Conservation (phyloP, 352 stramenopile genomes). For the Phytophthora chlamydospora region DNA sequence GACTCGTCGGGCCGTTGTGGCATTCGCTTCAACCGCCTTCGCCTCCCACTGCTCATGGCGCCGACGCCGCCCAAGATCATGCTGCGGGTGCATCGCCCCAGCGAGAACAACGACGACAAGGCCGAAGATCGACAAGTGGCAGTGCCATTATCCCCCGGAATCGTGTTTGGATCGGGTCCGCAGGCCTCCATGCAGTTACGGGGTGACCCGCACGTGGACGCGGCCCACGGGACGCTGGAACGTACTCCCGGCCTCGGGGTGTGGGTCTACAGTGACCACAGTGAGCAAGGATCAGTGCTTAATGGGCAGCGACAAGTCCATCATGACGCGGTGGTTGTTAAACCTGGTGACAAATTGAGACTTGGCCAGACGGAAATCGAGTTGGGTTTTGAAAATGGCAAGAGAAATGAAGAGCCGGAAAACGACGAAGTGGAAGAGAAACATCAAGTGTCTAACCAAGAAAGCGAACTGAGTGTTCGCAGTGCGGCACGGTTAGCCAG, state of each 20-base stretch:
- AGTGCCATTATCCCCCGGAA: conserved; percentile 5
- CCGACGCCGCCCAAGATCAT: conserved; percentile 11
- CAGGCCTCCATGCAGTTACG: conserved; percentile 20
- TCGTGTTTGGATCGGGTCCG: conserved; percentile 21
- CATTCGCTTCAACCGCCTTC: too few relatives aligned
- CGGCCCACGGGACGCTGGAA: conserved; percentile 59
- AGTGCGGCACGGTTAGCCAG: conserved; percentile 10
- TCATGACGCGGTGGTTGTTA: conserved; percentile 56
- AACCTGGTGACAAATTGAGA: conserved; percentile 57
- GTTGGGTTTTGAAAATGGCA: conserved; percentile 34
- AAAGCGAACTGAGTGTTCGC: conserved; percentile 10
- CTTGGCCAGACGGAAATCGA: conserved; percentile 64
- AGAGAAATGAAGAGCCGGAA: conserved; percentile 12
- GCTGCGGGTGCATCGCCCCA: conserved; percentile 15
- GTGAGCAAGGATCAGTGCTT: conserved; percentile 48
- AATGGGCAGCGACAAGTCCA: conserved; percentile 52
- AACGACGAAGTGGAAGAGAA: conserved; percentile 14
- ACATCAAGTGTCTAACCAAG: conserved; percentile 16
- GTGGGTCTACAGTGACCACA: conserved; percentile 86
- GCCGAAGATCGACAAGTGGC: conserved; percentile 4
- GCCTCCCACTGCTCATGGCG: too few relatives aligned
- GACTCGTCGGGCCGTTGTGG: too few relatives aligned
- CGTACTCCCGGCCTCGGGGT: conserved; percentile 50
- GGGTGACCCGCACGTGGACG: conserved; percentile 27
- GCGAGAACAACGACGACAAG: conserved; percentile 25